Base-by-base conservation (phyloP, 768 basidiomycete genomes). In the Mycena vulgaris region DNA sequence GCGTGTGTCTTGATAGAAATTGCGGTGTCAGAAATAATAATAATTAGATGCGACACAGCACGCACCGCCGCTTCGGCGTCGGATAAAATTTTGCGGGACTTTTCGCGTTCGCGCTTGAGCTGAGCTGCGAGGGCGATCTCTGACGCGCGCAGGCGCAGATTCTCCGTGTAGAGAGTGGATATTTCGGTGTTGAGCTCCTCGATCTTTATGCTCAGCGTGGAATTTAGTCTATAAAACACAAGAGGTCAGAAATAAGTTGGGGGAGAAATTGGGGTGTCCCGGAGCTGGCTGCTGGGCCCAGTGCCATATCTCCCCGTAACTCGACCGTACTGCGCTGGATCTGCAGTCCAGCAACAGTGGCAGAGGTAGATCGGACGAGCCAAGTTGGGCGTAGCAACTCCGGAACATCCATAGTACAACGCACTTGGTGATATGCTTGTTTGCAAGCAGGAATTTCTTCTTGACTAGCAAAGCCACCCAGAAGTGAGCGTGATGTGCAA, bases 361-460 rank as follows among this genome's bases (percentile, higher is more conserved):
- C 63, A 55, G 25, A 52, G 39, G 35, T 45, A 16, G 37, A 53
- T 49, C 70, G 39, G 25, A 35, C 56, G 11, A 14, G 11, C 37
- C 57, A 5, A 42, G 59, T 57, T 40, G 51, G 10, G 31, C 27
- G 35, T 30, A 33, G 31, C 62, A 55, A 53, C 63, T 48, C 71
- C 59, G 52, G 47, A 42, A 48, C 63, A 53, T 40, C 30, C 0
- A 19, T 42, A 31, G 45, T 21, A 0, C n/a, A 31, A 79, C 88
- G 42, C 74, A 95, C 94, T 95, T 95, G 28, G 94, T 95, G 78
- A 95, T 95, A 82, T 95, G 94, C 81, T 95, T 95, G 83, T 95
- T 95, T 66, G 94, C 93, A 68, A 95, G 90, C 25, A 95, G 86
- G 76, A 95, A 95, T 83, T 94, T 95, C 90, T 94, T 94, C 90